phyloP scores from a whole-genome alignment of 495 filamentous ascomycete genomes.

The Annulohypoxylon bovei region DNA sequence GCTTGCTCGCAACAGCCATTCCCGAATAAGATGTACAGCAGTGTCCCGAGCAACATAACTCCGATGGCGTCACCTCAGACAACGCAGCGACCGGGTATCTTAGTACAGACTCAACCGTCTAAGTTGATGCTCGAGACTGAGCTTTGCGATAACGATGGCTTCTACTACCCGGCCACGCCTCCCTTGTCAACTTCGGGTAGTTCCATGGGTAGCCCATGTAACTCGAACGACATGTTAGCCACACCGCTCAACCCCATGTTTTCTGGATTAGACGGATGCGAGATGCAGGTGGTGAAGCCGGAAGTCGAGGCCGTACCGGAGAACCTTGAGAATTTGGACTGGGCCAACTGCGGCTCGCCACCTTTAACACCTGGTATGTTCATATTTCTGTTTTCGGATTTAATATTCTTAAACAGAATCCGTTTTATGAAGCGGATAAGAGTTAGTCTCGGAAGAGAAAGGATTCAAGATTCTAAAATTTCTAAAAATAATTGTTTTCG shows the following conservation, averaged over 20 bases:
- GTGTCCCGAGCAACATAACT: slow-evolving; percentile 69
- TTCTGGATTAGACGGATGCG: slow-evolving; percentile 75
- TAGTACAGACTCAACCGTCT: slow-evolving; percentile 75
- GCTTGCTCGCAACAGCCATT: slow-evolving; percentile 69
- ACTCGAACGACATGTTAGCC: slow-evolving; percentile 77
- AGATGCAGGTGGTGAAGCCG: slow-evolving; percentile 85
- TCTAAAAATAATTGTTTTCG: slow-evolving; percentile 28
- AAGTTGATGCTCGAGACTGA: slow-evolving; percentile 84
- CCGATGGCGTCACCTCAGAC: slow-evolving; percentile 83
- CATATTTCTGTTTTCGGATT: slow-evolving; percentile 37
- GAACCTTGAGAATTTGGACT: slow-evolving; percentile 79
- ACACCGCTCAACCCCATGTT: slow-evolving; percentile 86
- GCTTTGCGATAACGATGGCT: slow-evolving; percentile 70
- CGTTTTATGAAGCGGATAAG: slow-evolving; percentile 5
- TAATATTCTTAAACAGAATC: slow-evolving; percentile 19
- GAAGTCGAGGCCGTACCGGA: slow-evolving; percentile 79
- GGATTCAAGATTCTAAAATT: not conserved
- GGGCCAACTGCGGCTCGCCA: slow-evolving; percentile 79
- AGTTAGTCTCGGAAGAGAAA: slow-evolving; percentile 4
- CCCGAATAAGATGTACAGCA: slow-evolving; percentile 67
- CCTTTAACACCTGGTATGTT: slow-evolving; percentile 92
- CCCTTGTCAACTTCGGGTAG: slow-evolving; percentile 87
- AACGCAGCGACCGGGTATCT: slow-evolving; percentile 78
- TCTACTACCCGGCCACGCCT: slow-evolving; percentile 86
- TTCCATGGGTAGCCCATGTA: slow-evolving; percentile 81